Conservation (phyloP, 805 yeast genomes). For the Kluyveromyces wickerhamii region DNA sequence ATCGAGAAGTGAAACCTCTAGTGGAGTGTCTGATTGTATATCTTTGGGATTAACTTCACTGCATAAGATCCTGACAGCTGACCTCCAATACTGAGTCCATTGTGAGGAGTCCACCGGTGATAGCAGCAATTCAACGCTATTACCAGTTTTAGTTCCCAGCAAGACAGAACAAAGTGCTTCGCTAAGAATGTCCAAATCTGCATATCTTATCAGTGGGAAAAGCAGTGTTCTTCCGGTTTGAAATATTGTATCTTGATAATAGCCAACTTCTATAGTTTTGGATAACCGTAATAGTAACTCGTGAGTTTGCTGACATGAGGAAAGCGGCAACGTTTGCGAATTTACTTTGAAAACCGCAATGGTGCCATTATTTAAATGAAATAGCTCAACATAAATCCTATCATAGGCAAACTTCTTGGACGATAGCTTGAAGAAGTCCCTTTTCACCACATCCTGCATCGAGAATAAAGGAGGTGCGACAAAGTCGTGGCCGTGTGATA, state of each 20-base stretch:
- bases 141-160: slow-evolving; percentile 19
- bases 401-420: slow-evolving; percentile 13
- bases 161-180: slow-evolving; percentile 9
- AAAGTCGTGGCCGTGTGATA: slow-evolving; percentile 15
- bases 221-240: slow-evolving; percentile 22
- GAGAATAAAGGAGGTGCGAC: slow-evolving; percentile 16
- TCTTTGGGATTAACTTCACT: too few relatives aligned
- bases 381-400: slow-evolving; percentile 18
- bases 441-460: slow-evolving; percentile 11
- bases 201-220: slow-evolving; percentile 19
- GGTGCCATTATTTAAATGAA: slow-evolving; percentile 20
- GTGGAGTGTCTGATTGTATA: too few relatives aligned
- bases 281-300: slow-evolving; percentile 3
- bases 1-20: too few relatives aligned
- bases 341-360: slow-evolving; percentile 23
- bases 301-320: slow-evolving; percentile 4
- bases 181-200: slow-evolving; percentile 16
- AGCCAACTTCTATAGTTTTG: neutral
- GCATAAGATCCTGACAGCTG: slow-evolving; percentile 8
- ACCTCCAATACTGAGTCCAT: slow-evolving; percentile 25
- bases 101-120: slow-evolving; percentile 17
- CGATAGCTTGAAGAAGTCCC: slow-evolving; percentile 19
- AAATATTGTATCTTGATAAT: slow-evolving; percentile 11
- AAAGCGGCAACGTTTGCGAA: slow-evolving; percentile 13
- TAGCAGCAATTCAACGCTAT: slow-evolving; percentile 14